Evolutionary conservation across 2,329 filamentous ascomycete genomes (phyloP).

Genomic region (Fusarium heterosporum): DNA sequence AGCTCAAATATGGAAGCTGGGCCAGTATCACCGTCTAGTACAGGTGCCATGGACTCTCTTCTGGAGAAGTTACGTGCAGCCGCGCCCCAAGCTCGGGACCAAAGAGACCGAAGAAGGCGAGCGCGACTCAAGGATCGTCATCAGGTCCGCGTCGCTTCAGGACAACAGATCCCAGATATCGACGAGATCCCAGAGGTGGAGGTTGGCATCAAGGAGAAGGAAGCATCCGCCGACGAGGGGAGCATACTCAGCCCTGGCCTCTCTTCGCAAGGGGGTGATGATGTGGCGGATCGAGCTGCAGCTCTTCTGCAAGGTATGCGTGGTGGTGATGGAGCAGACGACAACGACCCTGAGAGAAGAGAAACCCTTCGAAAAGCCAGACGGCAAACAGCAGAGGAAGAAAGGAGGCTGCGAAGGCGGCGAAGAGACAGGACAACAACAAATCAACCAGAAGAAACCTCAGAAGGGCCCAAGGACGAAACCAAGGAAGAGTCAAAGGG

Average conservation of each 20-base stretch:
- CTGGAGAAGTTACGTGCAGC: slow-evolving; percentile 95
- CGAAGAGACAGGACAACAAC: slow-evolving; percentile 70
- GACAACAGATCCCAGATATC: slow-evolving; percentile 83
- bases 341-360: slow-evolving; percentile 62
- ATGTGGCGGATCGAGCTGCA: slow-evolving; percentile 87
- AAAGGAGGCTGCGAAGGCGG: slow-evolving; percentile 74
- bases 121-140: slow-evolving; percentile 91
- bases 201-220: slow-evolving; percentile 51
- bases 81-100: slow-evolving; percentile 88
- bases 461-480: slow-evolving; percentile 42
- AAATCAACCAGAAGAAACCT: slow-evolving; percentile 48
- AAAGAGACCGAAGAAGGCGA: slow-evolving; percentile 86
- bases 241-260: slow-evolving; percentile 64
- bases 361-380: slow-evolving; percentile 70
- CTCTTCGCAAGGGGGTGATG: slow-evolving; percentile 67
- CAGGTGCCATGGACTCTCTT: slow-evolving; percentile 94
- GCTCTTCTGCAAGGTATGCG: slow-evolving; percentile 86
- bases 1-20: slow-evolving; percentile 63
- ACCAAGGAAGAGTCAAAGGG: slow-evolving; percentile 40
- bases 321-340: slow-evolving; percentile 69
- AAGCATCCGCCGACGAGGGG: slow-evolving; percentile 60
- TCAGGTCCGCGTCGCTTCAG: slow-evolving; percentile 88
- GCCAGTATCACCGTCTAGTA: slow-evolving; percentile 75
- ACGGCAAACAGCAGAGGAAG: slow-evolving; percentile 82
- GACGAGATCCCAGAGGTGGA: slow-evolving; percentile 71